A percentile compares a stretch with the other conserved stretches of the same genome.
Conservation (phyloP, 805 yeast genomes). For the Suhomyces pyralidae region DNA sequence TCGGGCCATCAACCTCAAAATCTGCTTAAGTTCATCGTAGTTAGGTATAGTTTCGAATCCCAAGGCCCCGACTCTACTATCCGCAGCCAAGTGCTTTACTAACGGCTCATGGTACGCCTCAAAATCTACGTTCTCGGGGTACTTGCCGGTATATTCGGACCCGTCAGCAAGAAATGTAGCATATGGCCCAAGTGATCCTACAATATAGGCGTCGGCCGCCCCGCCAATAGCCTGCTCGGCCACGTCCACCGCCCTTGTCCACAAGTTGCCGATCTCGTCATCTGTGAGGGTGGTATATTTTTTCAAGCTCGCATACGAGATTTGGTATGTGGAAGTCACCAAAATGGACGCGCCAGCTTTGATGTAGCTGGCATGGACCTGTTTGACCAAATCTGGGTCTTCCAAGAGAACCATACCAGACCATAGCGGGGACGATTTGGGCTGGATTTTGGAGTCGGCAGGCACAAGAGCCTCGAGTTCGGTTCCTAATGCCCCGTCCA, state of each 20-base stretch:
- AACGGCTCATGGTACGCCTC: slow-evolving; percentile 48
- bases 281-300: slow-evolving; percentile 17
- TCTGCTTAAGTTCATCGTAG: slow-evolving; percentile 50
- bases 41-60: slow-evolving; percentile 75
- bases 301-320: slow-evolving; percentile 42
- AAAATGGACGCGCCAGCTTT: slow-evolving; percentile 53
- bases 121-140: slow-evolving; percentile 38
- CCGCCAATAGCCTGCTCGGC: slow-evolving; percentile 18
- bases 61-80: slow-evolving; percentile 50
- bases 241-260: slow-evolving; percentile 23
- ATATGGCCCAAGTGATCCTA: slow-evolving; percentile 75
- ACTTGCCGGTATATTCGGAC: slow-evolving; percentile 71
- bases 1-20: slow-evolving; percentile 40
- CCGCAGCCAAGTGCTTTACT: slow-evolving; percentile 34
- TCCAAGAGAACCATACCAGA: slow-evolving; percentile 51
- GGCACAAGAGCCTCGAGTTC: slow-evolving; percentile 18
- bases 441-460: slow-evolving; percentile 14
- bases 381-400: slow-evolving; percentile 41
- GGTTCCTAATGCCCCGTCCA: slow-evolving; percentile 17
- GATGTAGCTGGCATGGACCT: slow-evolving; percentile 51
- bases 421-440: slow-evolving; percentile 50
- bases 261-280: slow-evolving; percentile 15
- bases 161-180: slow-evolving; percentile 70
- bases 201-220: slow-evolving; percentile 26
- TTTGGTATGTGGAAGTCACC: slow-evolving; percentile 61